Evolutionary conservation across 2,329 filamentous ascomycete species (phyloP), one percentile per base, ranked within the genome.

Genomic region (Colletotrichum musae): DNA sequence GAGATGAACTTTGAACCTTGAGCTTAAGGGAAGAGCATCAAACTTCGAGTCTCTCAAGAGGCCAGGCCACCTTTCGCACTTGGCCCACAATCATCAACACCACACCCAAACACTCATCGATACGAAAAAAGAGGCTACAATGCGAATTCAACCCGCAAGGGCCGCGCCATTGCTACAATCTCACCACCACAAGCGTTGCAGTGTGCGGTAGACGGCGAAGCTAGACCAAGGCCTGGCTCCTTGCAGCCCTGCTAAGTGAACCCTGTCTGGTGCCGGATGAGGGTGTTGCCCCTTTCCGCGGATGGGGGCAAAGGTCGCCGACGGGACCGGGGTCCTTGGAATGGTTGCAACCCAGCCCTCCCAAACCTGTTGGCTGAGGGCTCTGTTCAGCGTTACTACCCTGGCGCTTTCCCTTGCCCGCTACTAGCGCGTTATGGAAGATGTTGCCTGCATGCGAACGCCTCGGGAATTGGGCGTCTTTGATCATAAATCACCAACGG

Each of bases 191-290:
- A 9, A 32, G 5, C 1, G 28, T 32, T 36, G 32, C 9, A 36
- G 21, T 24, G 21, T 24, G 21, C 21, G 21, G 21, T 24, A 24
- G 3, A 24, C 21, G 21, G 21, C 3, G 32, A 10, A 18, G 24
- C 10, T 28, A n/a, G 54, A n/a, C 24, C 9, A 26, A 18, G 24
- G 21, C 47, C 39, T 16, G 9, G 53, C 51, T 32, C 53, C 60
- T 58, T 54, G 48, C 53, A 64, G 60, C 48, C 60, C 54, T 59
- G 53, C 45, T 16, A 21, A 39, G 13, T 26, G 43, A 66, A 54
- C 64, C 59, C 28, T 68, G 39, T n/a, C 9, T 59, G 47, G 18
- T 18, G 32, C 32, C 7, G 7, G 32, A 36, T 36, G 7, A 36
- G 7, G 7, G 7, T 36, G 7, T 36, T 36, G 7, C 32, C 32